Conservation (phyloP, 2,329 filamentous ascomycete species). For the Ceratocystis smalleyi region DNA sequence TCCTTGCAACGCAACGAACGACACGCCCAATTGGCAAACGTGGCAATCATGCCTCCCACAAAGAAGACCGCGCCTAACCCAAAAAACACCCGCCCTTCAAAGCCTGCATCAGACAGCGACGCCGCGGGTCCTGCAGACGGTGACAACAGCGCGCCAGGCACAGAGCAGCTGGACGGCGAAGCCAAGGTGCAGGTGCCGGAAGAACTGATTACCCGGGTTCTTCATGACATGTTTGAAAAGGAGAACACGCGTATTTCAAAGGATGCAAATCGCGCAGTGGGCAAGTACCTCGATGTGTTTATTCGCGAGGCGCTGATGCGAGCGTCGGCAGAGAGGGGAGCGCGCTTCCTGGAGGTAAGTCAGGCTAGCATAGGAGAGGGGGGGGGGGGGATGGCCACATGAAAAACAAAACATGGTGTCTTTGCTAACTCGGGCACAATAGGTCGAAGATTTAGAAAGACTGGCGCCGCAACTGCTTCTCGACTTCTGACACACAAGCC, state of each 20-base stretch:
- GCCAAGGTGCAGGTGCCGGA: conserved; percentile 45
- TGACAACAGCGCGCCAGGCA: background rate
- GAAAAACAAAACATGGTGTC: background rate
- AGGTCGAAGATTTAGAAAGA: conserved; percentile 76
- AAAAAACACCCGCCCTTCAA: background rate
- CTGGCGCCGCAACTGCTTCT: conserved; percentile 69
- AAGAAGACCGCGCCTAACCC: conserved; percentile 16
- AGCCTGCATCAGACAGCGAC: background rate
- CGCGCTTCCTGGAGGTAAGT: conserved; percentile 64
- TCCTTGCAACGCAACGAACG: too few species aligned
- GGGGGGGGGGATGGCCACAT: background rate
- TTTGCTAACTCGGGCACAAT: background rate
- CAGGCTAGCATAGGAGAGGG: conserved; percentile 20
- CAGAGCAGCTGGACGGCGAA: conserved; percentile 22
- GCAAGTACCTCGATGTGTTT: conserved; percentile 82
- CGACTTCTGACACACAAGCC: conserved; percentile 48
- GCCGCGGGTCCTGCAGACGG: conserved; percentile 20
- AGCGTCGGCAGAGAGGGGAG: conserved; percentile 53
- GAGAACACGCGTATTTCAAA: conserved; percentile 57
- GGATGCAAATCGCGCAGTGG: conserved; percentile 61
- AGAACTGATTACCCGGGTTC: conserved; percentile 56
- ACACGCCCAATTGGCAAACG: background rate
- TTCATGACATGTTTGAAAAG: conserved; percentile 65
- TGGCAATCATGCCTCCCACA: background rate
- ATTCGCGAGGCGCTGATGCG: conserved; percentile 76